Conservation (phyloP, 2,329 filamentous ascomycete genomes). For the Colletotrichum destructivum region DNA sequence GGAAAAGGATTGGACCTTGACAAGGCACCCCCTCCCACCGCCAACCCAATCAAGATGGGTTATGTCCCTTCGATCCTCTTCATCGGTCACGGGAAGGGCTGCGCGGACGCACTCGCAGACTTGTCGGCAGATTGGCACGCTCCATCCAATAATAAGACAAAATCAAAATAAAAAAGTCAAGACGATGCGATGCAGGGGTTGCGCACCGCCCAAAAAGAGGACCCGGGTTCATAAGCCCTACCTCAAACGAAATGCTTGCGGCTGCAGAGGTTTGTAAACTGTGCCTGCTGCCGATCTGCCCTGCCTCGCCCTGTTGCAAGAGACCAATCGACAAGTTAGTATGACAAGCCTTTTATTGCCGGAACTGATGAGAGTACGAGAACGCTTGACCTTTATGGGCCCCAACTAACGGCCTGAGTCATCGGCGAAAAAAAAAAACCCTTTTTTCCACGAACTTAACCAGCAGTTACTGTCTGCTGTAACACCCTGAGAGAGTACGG, state of each 20-base stretch:
- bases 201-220: constrained; percentile 1
- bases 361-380: not conserved
- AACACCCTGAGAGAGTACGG: too few species aligned
- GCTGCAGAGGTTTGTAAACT: not conserved
- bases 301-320: not conserved
- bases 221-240: constrained; percentile 8
- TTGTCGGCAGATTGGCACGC: too few species aligned
- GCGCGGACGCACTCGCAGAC: not conserved
- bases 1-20: not conserved
- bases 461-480: too few species aligned
- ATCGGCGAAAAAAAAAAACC: too few species aligned
- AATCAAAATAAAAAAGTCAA: not conserved
- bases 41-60: not conserved
- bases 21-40: not conserved
- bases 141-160: not conserved
- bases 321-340: not conserved
- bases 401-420: too few species aligned
- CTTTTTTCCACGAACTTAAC: too few species aligned
- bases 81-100: not conserved
- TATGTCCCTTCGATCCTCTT: not conserved
- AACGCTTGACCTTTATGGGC: too few species aligned
- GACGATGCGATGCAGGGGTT: constrained; percentile 20
- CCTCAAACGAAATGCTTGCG: not conserved
- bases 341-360: not conserved
- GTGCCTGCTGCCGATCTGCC: not conserved